Conservation (phyloP, 805 yeast species). For the Wickerhamomyces tratensis region DNA sequence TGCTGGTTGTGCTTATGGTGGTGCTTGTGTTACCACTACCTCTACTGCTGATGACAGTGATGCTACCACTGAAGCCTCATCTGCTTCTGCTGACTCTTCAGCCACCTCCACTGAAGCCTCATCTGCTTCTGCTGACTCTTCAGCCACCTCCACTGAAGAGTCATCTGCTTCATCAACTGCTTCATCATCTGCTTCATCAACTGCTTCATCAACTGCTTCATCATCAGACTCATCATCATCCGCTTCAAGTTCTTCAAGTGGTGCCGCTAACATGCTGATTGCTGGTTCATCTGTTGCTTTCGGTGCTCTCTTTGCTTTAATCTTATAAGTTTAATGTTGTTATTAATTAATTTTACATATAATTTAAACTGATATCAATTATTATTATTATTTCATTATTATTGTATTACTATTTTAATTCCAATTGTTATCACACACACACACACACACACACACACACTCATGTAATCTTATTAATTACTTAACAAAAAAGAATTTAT, state of each 20-base stretch:
- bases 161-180: conserved; percentile 2
- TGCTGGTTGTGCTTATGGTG: conserved; percentile 10
- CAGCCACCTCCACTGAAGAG: conserved; percentile 3
- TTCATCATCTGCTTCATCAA: not conserved
- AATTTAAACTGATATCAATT: too few relatives aligned
- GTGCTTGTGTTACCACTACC: conserved; percentile 6
- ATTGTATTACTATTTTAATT: too few relatives aligned
- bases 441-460: too few relatives aligned
- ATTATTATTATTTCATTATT: too few relatives aligned
- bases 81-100: conserved; percentile 1
- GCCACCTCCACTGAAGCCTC: conserved; percentile 4
- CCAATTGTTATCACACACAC: too few relatives aligned
- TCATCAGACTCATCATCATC: conserved; percentile 5
- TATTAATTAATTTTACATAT: too few relatives aligned
- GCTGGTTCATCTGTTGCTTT: conserved; percentile 3
- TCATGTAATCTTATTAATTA: too few relatives aligned
- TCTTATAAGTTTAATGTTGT: too few relatives aligned
- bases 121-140: conserved; percentile 5
- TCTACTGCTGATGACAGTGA: not conserved
- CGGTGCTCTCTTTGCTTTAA: conserved; percentile 2
- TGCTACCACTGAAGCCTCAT: conserved; percentile 1
- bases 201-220: not conserved
- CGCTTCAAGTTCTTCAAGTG: conserved; percentile 2
- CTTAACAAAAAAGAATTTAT: too few relatives aligned
- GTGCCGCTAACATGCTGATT: conserved; percentile 2